Conservation (phyloP, 106 monocot genomes). For the Acorus gramineus region DNA sequence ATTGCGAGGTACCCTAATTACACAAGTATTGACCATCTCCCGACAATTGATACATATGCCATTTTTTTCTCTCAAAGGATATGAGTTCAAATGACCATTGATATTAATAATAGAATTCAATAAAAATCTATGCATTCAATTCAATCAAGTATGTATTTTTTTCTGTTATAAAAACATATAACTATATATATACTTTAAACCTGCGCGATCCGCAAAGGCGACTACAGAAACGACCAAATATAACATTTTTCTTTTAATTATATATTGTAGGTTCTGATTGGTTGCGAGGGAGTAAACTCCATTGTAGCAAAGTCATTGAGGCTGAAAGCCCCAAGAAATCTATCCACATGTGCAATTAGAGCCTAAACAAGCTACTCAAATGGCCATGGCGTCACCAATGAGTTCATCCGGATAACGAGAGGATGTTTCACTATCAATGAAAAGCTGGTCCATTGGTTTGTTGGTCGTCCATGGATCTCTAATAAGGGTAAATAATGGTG, state of each 20-base stretch:
- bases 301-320: constrained; percentile 26
- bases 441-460: constrained; percentile 28
- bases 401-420: constrained; percentile 11
- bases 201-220: too few relatives aligned
- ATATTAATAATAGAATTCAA: too few relatives aligned
- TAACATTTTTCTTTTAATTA: not conserved
- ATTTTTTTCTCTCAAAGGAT: not conserved
- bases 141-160: too few relatives aligned
- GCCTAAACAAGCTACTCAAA: constrained; percentile 22
- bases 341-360: not conserved
- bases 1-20: not conserved
- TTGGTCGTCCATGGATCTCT: not conserved
- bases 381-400: constrained; percentile 16
- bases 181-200: not conserved
- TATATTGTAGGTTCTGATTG: constrained; percentile 32
- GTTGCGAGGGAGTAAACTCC: constrained; percentile 47
- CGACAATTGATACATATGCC: constrained; percentile 23
- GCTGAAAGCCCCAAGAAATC: constrained; percentile 9
- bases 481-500: constrained; percentile 6
- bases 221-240: not conserved
- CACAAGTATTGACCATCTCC: not conserved
- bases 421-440: constrained; percentile 9
- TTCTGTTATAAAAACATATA: too few relatives aligned
- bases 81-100: too few relatives aligned
- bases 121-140: too few relatives aligned